Percentiles rank a stretch among this genome's conserved stretches.
These are phyloP conservation scores for Plenodomus tracheiphilus DNA, from an alignment of 2,329 filamentous ascomycete species.

Conservation along the genomic window DNA sequence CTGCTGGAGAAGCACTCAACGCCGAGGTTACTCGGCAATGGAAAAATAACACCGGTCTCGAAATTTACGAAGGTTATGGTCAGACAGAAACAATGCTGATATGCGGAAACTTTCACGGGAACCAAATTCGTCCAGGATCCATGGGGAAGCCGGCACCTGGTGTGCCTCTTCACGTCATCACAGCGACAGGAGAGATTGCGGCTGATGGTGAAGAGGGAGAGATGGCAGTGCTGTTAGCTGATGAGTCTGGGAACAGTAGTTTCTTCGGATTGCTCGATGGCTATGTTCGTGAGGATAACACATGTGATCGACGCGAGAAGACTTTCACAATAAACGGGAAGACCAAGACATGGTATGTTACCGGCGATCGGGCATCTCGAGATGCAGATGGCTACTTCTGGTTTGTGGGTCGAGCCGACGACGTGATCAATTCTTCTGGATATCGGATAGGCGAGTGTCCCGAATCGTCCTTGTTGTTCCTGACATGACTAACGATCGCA, in stretches of 20 bases:
- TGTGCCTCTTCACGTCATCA: conserved; percentile 6
- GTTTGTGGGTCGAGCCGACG: conserved; percentile 9
- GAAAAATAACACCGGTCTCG: conserved; percentile 1
- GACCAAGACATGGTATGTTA: conserved; percentile 5
- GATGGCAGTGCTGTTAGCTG: conserved; percentile 5
- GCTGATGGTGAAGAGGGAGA: conserved; percentile 8
- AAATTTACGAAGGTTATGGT: conserved; percentile 8
- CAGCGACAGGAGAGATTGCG: not conserved
- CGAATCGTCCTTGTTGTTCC: not conserved
- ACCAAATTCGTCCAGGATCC: conserved; percentile 3
- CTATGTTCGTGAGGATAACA: conserved; percentile 2
- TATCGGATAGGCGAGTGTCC: conserved; percentile 7
- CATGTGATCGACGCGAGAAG: conserved; percentile 1
- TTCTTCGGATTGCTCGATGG: conserved; percentile 7
- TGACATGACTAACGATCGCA: not conserved
- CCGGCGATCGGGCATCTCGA: conserved; percentile 4
- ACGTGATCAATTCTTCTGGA: conserved; percentile 11
- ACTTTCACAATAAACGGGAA: conserved; percentile 2
- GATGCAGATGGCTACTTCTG: conserved; percentile 9
- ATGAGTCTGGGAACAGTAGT: not conserved
- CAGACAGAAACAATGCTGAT: conserved; percentile 10
- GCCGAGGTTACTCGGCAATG: conserved; percentile 8
- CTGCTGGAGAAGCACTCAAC: conserved; percentile 9
- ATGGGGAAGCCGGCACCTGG: conserved; percentile 11
- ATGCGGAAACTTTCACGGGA: conserved; percentile 7